Evolutionary conservation across 305 asterid genomes (phyloP), one percentile per base, ranked within the genome.

Genomic region (Salvia sclarea): DNA sequence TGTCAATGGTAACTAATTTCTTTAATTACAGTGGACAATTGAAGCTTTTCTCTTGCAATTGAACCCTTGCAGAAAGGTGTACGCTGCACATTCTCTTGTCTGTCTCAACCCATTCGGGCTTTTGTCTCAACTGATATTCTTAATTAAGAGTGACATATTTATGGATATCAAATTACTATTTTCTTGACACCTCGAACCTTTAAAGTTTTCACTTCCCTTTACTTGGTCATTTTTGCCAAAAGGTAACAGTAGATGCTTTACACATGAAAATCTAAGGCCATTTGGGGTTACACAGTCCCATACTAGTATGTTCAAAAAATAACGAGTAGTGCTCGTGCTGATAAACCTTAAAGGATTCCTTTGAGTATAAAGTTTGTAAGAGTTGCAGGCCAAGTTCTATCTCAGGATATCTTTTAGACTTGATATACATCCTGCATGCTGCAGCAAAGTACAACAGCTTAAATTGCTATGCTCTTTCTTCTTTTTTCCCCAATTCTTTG

Each of bases 1-100:
- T 82, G 79, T 84, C 88, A 55, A 90, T 83, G 96, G 97, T 91
- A 86, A 64, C 24, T 58, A 33, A 68, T 62, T 64, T 68, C 28
- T 55, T 40, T 13, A 37, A n/a, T n/a, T n/a, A n/a, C n/a, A n/a
- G n/a, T n/a, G n/a, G n/a, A n/a, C n/a, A n/a, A 17, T 28, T 58
- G 14, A 50, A 35, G 17, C 6, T 3, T 33, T 24, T 61, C 47
- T 59, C 63, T 21, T 60, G 14, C 53, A 61, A 49, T 13, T 20
- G 14, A 17, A 3, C 72, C 66, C 61, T 40, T 64, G 43, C 9
- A 24, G 38, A 74, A 61, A 12, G 17, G 38, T 49, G 40, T 25
- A 28, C 53, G 31, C 55, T 70, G 72, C 28, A 28, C 61, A 41
- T 45, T 40, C 41, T 16, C 64, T 49, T 22, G 24, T 44, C 38